These are phyloP conservation scores for Luffa aegyptiaca DNA, from an alignment of 306 rosid genomes.

Conservation along the genomic window DNA sequence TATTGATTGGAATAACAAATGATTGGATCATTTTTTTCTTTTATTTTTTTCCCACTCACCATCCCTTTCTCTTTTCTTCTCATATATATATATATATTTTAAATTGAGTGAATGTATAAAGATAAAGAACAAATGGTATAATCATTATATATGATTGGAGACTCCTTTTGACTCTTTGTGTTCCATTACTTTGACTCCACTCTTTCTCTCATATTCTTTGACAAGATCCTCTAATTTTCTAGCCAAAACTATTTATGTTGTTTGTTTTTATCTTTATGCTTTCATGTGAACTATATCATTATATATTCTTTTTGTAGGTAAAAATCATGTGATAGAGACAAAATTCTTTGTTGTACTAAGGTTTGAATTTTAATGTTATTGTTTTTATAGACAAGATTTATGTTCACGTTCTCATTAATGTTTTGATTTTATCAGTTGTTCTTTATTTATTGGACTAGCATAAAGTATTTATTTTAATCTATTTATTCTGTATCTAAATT, in stretches of 20 bases:
- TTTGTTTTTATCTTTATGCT: not conserved
- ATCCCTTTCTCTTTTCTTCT: not conserved
- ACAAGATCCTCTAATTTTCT: not conserved
- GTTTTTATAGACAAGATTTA: not conserved
- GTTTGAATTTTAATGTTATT: not conserved
- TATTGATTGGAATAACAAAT: no score
- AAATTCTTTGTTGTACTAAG: not conserved
- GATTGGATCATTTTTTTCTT: no score
- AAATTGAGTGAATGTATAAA: not conserved
- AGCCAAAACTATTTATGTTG: not conserved
- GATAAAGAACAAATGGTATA: not conserved
- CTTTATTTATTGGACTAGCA: no score
- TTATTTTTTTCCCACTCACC: not conserved
- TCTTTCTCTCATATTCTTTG: not conserved
- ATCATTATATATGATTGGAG: not conserved
- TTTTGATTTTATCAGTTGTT: no score
- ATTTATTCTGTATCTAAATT: no score
- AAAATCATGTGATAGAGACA: not conserved
- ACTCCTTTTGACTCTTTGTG: not conserved
- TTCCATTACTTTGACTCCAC: not conserved
- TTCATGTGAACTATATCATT: not conserved
- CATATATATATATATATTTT: not conserved
- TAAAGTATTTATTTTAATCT: no score
- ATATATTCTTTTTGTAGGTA: not conserved
- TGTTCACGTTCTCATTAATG: not conserved